Evolutionary conservation across 2,329 filamentous ascomycete genomes (phyloP).

Genomic region (Colletotrichum sp.): DNA sequence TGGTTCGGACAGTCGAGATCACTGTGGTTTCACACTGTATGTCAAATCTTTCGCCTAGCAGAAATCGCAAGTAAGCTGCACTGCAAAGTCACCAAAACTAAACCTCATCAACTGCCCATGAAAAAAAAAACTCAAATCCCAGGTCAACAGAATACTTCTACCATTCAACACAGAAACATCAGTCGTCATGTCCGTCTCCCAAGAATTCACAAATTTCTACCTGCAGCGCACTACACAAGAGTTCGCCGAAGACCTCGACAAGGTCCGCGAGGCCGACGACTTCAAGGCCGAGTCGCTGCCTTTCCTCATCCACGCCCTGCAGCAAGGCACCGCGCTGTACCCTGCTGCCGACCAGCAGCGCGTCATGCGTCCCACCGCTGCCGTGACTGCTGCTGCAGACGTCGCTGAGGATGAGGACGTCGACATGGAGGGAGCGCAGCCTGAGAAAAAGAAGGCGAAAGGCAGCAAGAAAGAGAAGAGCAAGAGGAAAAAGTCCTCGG

Average conservation of each 20-base stretch:
- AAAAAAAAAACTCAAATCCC: background rate
- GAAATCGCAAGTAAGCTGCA: background rate
- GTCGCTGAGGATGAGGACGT: background rate
- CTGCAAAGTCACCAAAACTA: background rate
- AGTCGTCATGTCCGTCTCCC: background rate
- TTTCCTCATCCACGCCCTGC: conserved; percentile 70
- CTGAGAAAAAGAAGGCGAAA: background rate
- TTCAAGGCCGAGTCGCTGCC: conserved; percentile 70
- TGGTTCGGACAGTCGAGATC: background rate
- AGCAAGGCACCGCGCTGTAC: conserved; percentile 71
- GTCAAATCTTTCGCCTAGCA: background rate
- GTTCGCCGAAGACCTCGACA: conserved; percentile 76
- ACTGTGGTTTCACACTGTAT: background rate
- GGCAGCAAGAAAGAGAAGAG: conserved; percentile 7
- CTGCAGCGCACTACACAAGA: conserved; percentile 72
- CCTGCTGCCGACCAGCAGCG: conserved; percentile 45
- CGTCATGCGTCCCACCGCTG: conserved; percentile 9
- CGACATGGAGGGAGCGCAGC: background rate
- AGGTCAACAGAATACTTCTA: background rate
- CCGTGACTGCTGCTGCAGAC: background rate
- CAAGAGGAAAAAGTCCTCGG: conserved; percentile 1
- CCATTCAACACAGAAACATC: background rate
- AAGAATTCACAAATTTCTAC: conserved; percentile 68
- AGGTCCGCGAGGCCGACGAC: conserved; percentile 71
- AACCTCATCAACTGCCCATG: background rate